Evolutionary conservation across 129 eudicot species (phyloP).

Genomic region (Flaveria robusta): DNA sequence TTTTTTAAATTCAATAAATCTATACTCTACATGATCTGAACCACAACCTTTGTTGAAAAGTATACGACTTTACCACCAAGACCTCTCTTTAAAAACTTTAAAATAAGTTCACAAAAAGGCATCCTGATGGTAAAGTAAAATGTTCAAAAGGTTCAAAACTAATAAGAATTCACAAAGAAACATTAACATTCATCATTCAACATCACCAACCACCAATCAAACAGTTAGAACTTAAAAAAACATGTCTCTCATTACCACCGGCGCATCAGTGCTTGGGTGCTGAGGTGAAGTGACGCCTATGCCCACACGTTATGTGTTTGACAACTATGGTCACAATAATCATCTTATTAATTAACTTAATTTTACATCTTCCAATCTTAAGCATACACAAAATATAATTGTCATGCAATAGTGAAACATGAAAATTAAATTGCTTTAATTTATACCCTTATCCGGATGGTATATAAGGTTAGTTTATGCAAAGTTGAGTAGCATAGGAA

Average conservation of each 20-base stretch:
- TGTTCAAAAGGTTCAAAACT: background rate
- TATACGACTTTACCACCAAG: no score
- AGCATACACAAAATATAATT: conserved; percentile 3
- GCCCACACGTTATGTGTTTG: background rate
- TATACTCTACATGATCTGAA: no score
- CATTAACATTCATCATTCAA: background rate
- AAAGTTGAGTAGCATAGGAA: conserved; percentile 30
- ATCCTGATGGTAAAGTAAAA: no score
- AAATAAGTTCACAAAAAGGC: no score
- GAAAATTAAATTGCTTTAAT: background rate
- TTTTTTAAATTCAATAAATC: no score
- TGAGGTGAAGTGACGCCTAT: background rate
- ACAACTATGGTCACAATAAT: background rate
- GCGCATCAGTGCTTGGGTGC: background rate
- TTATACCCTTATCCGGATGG: conserved; percentile 17
- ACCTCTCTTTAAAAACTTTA: no score
- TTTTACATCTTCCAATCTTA: background rate
- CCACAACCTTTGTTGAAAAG: no score
- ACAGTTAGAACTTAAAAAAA: background rate
- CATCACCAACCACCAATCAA: background rate
- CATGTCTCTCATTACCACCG: background rate
- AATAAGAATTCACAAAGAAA: background rate
- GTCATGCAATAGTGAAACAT: conserved; percentile 1
- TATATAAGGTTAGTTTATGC: conserved; percentile 23
- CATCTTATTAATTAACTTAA: background rate